Evolutionary conservation across 2,329 filamentous ascomycete species (phyloP), one percentile per base, ranked within the genome.

Genomic region (Ceratocystis huliohia): DNA sequence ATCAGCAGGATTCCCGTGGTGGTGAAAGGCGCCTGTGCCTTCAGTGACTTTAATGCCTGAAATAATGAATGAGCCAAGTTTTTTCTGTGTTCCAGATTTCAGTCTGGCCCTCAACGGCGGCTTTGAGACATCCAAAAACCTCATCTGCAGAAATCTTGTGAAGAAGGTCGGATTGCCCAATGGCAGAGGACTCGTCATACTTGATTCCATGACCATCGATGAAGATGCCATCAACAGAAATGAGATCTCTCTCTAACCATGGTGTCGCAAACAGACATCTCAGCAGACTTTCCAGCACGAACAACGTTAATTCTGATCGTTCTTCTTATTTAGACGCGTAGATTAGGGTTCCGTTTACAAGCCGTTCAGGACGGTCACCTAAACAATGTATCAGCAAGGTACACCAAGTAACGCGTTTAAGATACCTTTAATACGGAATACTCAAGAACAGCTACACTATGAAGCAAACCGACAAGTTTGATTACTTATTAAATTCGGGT

Each of bases 151-250:
- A 73, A 0, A 80, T 83, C 76, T 90, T 90, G 74, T 84, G 86
- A 73, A 89, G 81, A 63, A 86, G 80, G 70, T 90, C 87, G 0
- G 86, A 89, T 74, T 90, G 87, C 70, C 87, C 87, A 30, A 87
- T 89, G 1, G 85, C 85, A 10, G 86, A 88, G 2, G 86, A 88
- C 72, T 90, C 87, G 70, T 89, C 87, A 71, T 86, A 90, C 73
- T 86, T 78, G 67, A 80, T 71, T 2, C 75, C 74, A 69, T 77
- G 77, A 5, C 78, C 78, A 20, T 80, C 78, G 68, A 89, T 85
- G 68, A 89, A 82, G 65, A 89, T 80, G 5, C 87, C 87, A 72
- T 90, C 87, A 1, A 85, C 86, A 0, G 87, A 86, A 46, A 89
- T 80, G 66, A 88, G 78, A 71, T 90, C 87, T 68, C 87, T 90